Conservation (phyloP, 2,329 filamentous ascomycete species). For the Knufia fluminis region DNA sequence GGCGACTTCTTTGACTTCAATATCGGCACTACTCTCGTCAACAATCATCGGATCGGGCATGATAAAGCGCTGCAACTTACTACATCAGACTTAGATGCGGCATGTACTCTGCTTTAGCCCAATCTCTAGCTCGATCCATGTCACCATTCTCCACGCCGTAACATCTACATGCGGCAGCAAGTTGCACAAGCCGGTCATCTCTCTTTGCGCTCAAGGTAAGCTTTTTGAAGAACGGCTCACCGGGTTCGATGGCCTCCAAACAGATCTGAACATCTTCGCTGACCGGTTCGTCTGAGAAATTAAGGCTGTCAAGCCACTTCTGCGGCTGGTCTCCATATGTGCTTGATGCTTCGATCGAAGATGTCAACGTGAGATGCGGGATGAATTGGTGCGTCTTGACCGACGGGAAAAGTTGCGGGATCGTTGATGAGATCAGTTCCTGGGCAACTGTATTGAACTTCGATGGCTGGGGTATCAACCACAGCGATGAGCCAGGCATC, state of each 20-base stretch:
- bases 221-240: conserved; percentile 11
- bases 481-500: background rate
- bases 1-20: background rate
- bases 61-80: background rate
- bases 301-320: conserved; percentile 13
- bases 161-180: background rate
- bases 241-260: conserved; percentile 15
- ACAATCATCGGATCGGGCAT: background rate
- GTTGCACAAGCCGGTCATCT: background rate
- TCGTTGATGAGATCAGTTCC: background rate
- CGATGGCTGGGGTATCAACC: background rate
- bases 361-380: conserved; percentile 12
- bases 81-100: conserved; percentile 17
- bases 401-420: background rate
- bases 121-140: conserved; percentile 3
- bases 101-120: conserved; percentile 13
- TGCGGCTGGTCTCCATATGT: conserved; percentile 12
- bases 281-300: conserved; percentile 1
- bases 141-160: background rate
- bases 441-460: background rate
- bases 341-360: conserved; percentile 13
- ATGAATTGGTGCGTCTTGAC: conserved; percentile 8
- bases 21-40: background rate
- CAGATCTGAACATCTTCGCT: background rate
- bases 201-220: background rate